phyloP scores from a whole-genome alignment of 345 rosid genomes.

The Acer yangbiense region DNA sequence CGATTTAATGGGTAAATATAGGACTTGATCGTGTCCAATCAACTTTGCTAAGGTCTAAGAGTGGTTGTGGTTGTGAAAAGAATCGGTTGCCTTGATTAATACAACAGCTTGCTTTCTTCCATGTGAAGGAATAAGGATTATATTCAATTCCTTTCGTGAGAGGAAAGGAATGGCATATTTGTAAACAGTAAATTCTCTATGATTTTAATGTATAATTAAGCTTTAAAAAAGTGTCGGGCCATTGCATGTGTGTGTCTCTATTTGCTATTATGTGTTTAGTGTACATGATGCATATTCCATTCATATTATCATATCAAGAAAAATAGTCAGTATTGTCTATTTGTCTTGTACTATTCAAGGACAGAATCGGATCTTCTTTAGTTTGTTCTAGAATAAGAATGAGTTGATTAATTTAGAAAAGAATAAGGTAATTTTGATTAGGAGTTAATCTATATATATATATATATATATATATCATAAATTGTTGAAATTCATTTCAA shows the following conservation, averaged over 20 bases:
- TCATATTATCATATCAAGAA: background rate
- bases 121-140: background rate
- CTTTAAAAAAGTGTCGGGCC: constrained; percentile 7
- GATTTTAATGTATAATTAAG: background rate
- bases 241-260: background rate
- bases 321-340: no score
- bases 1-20: no score
- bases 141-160: constrained; percentile 2
- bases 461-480: no score
- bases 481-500: background rate
- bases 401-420: no score
- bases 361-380: background rate
- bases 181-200: background rate
- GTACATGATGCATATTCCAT: background rate
- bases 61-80: background rate
- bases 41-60: no score
- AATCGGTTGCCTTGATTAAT: background rate
- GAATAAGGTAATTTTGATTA: background rate
- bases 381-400: background rate
- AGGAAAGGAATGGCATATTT: constrained; percentile 1
- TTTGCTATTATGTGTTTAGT: background rate
- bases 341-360: background rate
- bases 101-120: constrained; percentile 3
- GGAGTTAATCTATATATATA: background rate
- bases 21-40: no score